Percentiles rank a stretch among this genome's conserved stretches.
Evolutionary conservation across 768 basidiomycete genomes (phyloP).

Genomic region (Lanmaoa rubissima): DNA sequence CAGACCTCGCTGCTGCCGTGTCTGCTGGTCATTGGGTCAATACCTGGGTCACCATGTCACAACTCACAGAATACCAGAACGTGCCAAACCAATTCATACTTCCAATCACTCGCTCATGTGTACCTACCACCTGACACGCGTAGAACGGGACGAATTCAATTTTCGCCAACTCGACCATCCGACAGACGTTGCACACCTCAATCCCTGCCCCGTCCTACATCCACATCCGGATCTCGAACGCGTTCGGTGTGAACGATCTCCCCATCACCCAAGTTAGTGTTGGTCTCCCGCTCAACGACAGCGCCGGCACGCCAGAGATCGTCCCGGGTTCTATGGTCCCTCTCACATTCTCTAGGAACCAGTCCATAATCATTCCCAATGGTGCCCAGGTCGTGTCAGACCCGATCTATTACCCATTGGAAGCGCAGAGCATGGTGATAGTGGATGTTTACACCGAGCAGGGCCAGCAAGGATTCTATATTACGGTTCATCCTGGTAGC

Average conservation of each 20-base stretch:
- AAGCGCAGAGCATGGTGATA: neutral
- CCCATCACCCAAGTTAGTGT: neutral
- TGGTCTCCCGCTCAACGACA: too few relatives aligned
- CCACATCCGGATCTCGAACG: too few relatives aligned
- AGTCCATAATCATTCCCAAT: neutral
- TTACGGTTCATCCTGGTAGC: too few relatives aligned
- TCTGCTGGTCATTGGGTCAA: slow-evolving; percentile 2
- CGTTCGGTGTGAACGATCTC: neutral
- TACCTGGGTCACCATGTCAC: slow-evolving; percentile 9
- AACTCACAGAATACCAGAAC: slow-evolving; percentile 3
- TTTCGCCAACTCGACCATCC: neutral
- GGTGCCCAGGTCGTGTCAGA: too few relatives aligned
- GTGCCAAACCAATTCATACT: neutral
- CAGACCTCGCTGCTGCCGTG: neutral
- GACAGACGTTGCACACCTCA: too few relatives aligned
- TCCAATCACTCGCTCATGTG: neutral
- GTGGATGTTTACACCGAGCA: neutral
- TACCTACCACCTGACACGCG: slow-evolving; percentile 2
- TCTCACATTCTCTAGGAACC: slow-evolving; percentile 1
- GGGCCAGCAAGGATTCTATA: too few relatives aligned
- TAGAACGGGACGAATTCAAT: neutral
- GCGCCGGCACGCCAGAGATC: neutral
- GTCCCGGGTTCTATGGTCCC: neutral
- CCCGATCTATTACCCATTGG: neutral
- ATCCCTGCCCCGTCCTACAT: neutral